phyloP scores from a whole-genome alignment of 805 yeast species.

The Myxozyma udenii region DNA sequence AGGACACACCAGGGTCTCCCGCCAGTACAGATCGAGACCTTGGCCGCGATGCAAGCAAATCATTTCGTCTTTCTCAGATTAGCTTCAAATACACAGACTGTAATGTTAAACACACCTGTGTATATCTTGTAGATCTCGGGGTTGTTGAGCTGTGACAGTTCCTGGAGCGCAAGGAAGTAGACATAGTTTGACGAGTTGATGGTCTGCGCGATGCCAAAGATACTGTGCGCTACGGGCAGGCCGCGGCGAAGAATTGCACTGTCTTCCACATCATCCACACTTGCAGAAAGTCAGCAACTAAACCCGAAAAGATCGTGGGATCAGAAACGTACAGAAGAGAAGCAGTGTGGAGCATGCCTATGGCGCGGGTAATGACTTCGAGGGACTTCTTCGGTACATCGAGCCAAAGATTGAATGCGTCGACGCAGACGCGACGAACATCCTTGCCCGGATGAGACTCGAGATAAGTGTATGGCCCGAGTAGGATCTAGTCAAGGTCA shows the following conservation, averaged over 20 bases:
- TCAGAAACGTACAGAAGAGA: constrained; percentile 46
- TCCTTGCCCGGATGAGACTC: constrained; percentile 55
- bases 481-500: constrained; percentile 30
- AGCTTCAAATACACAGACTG: constrained; percentile 19
- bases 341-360: constrained; percentile 63
- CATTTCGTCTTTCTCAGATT: constrained; percentile 65
- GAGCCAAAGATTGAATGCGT: constrained; percentile 54
- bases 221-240: constrained; percentile 68
- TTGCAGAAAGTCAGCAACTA: constrained; percentile 20
- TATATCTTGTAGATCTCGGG: constrained; percentile 26
- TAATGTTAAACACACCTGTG: constrained; percentile 15
- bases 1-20: constrained; percentile 63
- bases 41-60: constrained; percentile 83
- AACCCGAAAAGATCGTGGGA: too few relatives aligned
- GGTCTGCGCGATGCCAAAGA: constrained; percentile 75
- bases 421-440: constrained; percentile 49
- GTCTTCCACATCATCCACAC: constrained; percentile 87
- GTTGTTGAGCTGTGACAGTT: constrained; percentile 41
- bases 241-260: constrained; percentile 70
- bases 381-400: constrained; percentile 44
- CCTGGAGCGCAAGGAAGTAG: constrained; percentile 68
- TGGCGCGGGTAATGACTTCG: constrained; percentile 44
- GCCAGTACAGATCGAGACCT: constrained; percentile 84
- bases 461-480: constrained; percentile 53
- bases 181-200: constrained; percentile 80